These are phyloP conservation scores for Rhizophagus clarus DNA, from an alignment of 192 early-diverging fungal species.

Conservation along the genomic window DNA sequence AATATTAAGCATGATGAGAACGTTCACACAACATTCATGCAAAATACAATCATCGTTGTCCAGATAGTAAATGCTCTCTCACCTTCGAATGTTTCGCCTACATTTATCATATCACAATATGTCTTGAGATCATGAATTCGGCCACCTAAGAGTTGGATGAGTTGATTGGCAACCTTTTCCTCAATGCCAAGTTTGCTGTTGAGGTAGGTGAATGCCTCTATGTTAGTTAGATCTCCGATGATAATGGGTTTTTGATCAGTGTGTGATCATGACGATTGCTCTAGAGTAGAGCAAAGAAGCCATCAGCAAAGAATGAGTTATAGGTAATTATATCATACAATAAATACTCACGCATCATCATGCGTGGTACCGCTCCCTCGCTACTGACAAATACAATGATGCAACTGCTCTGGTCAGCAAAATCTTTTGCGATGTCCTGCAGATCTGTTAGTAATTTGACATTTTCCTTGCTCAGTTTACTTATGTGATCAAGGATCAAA, in stretches of 20 bases:
- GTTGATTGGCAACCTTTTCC: conserved; percentile 21
- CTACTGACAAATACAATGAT: conserved; percentile 31
- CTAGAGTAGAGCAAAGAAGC: conserved; percentile 26
- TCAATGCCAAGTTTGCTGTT: conserved; percentile 25
- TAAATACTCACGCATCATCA: conserved; percentile 28
- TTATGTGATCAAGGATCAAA: conserved; percentile 28
- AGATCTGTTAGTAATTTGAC: conserved; percentile 6
- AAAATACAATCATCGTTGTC: conserved; percentile 2
- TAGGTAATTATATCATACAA: conserved; percentile 13
- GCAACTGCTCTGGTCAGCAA: conserved; percentile 19
- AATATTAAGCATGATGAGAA: conserved; percentile 30
- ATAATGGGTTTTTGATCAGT: not conserved
- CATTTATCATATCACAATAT: conserved; percentile 19
- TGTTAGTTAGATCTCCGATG: conserved; percentile 25
- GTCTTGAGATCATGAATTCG: conserved; percentile 22
- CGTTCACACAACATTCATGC: conserved; percentile 1
- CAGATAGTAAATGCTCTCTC: conserved; percentile 21
- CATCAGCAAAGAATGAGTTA: conserved; percentile 18
- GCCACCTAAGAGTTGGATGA: conserved; percentile 22
- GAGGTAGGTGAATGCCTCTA: conserved; percentile 19
- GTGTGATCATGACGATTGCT: conserved; percentile 14
- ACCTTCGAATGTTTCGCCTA: conserved; percentile 20
- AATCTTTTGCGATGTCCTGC: conserved; percentile 24
- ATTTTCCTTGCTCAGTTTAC: conserved; percentile 20
- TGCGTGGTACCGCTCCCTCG: not conserved